Evolutionary conservation across 2,329 filamentous ascomycete genomes (phyloP).

Genomic region (Claviceps capensis): DNA sequence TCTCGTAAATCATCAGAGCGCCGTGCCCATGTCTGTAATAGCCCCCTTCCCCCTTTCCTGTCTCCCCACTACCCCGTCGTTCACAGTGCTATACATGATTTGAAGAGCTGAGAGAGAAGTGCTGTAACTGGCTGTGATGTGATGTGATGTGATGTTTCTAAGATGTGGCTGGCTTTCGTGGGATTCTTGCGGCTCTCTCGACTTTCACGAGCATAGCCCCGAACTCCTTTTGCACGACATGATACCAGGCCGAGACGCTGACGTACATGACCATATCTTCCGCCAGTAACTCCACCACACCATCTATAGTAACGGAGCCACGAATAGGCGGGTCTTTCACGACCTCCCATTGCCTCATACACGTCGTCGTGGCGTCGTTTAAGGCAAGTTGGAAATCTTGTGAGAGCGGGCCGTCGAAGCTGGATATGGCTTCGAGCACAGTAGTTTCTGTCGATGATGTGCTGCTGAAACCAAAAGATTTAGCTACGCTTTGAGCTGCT

Average conservation of each 20-base stretch:
- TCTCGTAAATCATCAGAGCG: slow-evolving; percentile 5
- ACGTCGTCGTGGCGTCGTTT: slow-evolving; percentile 21
- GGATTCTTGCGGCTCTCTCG: slow-evolving; percentile 10
- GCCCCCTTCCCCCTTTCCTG: background rate
- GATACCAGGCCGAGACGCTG: slow-evolving; percentile 39
- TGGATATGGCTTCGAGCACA: slow-evolving; percentile 14
- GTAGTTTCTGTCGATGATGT: slow-evolving; percentile 13
- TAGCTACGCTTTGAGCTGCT: slow-evolving; percentile 28
- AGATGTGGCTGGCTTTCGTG: slow-evolving; percentile 21
- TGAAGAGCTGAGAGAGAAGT: background rate
- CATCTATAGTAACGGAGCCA: slow-evolving; percentile 39
- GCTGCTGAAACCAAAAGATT: slow-evolving; percentile 29
- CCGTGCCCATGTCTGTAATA: slow-evolving; percentile 7
- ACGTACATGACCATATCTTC: slow-evolving; percentile 32
- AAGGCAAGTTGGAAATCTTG: slow-evolving; percentile 19
- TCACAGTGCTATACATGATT: background rate
- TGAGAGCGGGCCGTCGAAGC: slow-evolving; percentile 18
- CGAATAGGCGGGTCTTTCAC: slow-evolving; percentile 29
- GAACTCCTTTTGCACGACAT: slow-evolving; percentile 38
- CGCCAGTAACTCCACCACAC: slow-evolving; percentile 39
- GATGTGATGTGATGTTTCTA: slow-evolving; percentile 4
- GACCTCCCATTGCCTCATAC: slow-evolving; percentile 32
- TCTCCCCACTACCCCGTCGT: background rate
- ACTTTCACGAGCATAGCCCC: slow-evolving; percentile 13
- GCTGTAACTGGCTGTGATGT: background rate